Base-by-base conservation (phyloP, 768 basidiomycete genomes). In the Lactarius evosmus region DNA sequence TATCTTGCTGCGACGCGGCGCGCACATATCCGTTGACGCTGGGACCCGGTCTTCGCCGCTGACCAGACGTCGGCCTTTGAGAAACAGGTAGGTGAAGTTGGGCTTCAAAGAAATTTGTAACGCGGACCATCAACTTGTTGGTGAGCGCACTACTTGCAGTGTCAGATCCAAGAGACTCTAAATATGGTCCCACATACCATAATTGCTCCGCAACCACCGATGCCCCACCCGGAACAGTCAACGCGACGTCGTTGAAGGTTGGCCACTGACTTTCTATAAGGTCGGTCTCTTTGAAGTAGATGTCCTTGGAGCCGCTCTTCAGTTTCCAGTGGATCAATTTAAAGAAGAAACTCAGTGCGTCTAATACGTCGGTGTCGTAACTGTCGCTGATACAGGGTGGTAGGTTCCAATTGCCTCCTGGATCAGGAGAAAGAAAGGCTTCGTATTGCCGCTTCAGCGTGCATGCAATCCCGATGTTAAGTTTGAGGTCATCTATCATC, bases 221-320 rank as follows among this genome's bases (percentile, higher is more conserved):
- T 22, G 96, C 94, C 27, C 95, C 97, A 5, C 92, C 92, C 22
- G 85, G 80, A 9, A 94, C 88, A 40, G 88, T 91, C 73, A 95
- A 80, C 62, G 93, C 94, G 57, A 96, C 93, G 73, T 92, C 91
- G 67, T 91, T 91, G 75, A 98, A 87, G 25, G 96, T 95, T 22
- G 91, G 88, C 91, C 95, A 96, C 70, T 98, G 95, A 7, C 89
- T 87, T 72, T 99, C 96, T 40, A 99, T 81, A n/a, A 98, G 86
- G 73, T 98, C 96, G 0, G 95, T 97, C 78, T 99, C 97, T 72
- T 95, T 94, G 80, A 98, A 95, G 75, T 96, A 91, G 54, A 95
- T 93, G 22, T 89, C 91, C 73, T 93, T 94, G 63, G 87, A 83
- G 22, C 90, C 93, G 67, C 91, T 90, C 79, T 96, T 96, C 57